These are phyloP conservation scores for Zoysia matrella DNA, from an alignment of 202 grass and related monocot genomes.

Conservation along the genomic window DNA sequence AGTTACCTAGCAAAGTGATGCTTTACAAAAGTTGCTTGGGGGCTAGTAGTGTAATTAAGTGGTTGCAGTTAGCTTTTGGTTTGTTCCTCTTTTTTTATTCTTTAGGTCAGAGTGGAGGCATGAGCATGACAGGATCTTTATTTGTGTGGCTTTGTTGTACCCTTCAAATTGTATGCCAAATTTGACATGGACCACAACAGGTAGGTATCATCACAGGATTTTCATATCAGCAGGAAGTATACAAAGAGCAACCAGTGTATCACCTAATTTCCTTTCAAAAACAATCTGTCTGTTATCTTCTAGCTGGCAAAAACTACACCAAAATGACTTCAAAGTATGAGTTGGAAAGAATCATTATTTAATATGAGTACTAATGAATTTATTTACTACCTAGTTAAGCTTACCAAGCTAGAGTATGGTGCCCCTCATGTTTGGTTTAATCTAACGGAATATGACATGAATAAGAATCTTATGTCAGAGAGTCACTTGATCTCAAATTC, in stretches of 20 bases:
- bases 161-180: conserved; percentile 50
- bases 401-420: not conserved
- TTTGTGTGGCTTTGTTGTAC: conserved; percentile 57
- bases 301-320: not conserved
- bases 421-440: conserved; percentile 18
- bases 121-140: conserved; percentile 58
- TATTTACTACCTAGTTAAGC: conserved; percentile 4
- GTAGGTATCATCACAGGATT: conserved; percentile 23
- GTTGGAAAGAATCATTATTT: not conserved
- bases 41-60: conserved; percentile 5
- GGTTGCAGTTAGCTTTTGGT: conserved; percentile 47
- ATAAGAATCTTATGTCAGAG: conserved; percentile 34
- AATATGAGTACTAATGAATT: not conserved
- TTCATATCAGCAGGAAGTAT: not conserved
- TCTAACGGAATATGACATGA: conserved; percentile 27
- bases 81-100: conserved; percentile 44
- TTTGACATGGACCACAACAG: conserved; percentile 53
- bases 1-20: conserved; percentile 27
- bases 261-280: not conserved
- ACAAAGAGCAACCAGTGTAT: not conserved
- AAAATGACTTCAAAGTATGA: not conserved
- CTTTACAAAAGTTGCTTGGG: conserved; percentile 40
- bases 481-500: conserved; percentile 25
- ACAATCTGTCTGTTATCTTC: not conserved
- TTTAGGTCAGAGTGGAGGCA: conserved; percentile 46